These are phyloP conservation scores for Blastosporella zonata DNA, from an alignment of 1,284 basidiomycete genomes.

Conservation along the genomic window DNA sequence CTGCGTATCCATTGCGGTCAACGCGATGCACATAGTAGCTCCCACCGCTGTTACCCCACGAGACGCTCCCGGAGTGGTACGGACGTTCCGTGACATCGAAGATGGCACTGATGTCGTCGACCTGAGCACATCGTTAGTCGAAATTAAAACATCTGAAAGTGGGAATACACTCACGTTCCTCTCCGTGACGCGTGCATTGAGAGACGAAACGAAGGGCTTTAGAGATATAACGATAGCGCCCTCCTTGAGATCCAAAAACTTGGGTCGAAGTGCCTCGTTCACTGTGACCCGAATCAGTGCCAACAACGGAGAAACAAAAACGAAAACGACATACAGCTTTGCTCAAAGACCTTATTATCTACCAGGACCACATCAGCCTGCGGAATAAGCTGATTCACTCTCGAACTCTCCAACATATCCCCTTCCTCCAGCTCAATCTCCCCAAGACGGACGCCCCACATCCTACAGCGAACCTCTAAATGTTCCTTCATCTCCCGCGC, in stretches of 20 bases:
- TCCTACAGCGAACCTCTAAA: slow-evolving; percentile 59
- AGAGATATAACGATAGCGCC: slow-evolving; percentile 77
- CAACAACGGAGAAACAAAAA: slow-evolving; percentile 4
- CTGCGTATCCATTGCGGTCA: slow-evolving; percentile 64
- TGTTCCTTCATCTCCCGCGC: slow-evolving; percentile 62
- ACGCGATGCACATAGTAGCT: slow-evolving; percentile 72
- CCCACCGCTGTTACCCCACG: slow-evolving; percentile 69
- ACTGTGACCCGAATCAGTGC: slow-evolving; percentile 38
- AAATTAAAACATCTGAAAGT: background rate
- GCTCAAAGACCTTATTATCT: slow-evolving; percentile 77
- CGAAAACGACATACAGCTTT: slow-evolving; percentile 51
- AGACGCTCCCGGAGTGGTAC: slow-evolving; percentile 71
- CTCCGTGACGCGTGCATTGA: slow-evolving; percentile 66
- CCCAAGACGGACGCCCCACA: slow-evolving; percentile 74
- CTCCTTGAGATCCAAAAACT: slow-evolving; percentile 77
- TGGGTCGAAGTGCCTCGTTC: slow-evolving; percentile 69
- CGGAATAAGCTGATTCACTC: slow-evolving; percentile 58
- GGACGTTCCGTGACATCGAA: slow-evolving; percentile 65
- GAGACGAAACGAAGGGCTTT: slow-evolving; percentile 61
- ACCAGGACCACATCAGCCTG: slow-evolving; percentile 74
- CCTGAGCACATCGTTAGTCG: slow-evolving; percentile 28
- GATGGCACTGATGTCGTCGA: slow-evolving; percentile 73
- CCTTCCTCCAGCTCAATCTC: slow-evolving; percentile 71
- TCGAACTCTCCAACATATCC: slow-evolving; percentile 63
- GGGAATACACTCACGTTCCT: slow-evolving; percentile 53